phyloP scores from a whole-genome alignment of 1,284 basidiomycete genomes.

The Phellinidium pouzarii region DNA sequence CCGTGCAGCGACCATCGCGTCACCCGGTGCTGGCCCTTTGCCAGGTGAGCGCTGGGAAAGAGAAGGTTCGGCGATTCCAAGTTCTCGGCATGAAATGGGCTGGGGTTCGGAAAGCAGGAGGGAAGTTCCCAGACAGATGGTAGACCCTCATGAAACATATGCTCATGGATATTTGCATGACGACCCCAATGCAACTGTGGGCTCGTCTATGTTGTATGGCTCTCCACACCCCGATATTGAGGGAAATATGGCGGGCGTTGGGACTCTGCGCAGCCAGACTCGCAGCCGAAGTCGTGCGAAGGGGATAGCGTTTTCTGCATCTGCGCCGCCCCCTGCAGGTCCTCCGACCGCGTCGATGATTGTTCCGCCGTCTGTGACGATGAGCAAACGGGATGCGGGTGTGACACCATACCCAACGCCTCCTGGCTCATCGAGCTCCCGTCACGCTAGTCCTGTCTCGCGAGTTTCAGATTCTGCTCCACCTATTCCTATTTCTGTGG shows the following conservation, averaged over 20 bases:
- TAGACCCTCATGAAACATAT: not conserved
- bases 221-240: not conserved
- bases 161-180: not conserved
- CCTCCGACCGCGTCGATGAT: conserved; percentile 4
- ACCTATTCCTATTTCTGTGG: not conserved
- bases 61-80: no score
- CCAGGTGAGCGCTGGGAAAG: not conserved
- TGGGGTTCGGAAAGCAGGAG: not conserved
- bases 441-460: not conserved
- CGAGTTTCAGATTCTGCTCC: not conserved
- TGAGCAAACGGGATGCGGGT: conserved; percentile 1
- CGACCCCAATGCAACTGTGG: not conserved
- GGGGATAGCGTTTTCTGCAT: conserved; percentile 12
- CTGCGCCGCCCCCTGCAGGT: conserved; percentile 4
- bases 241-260: conserved; percentile 13
- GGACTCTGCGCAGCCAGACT: conserved; percentile 1
- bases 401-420: conserved; percentile 15
- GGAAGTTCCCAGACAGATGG: not conserved
- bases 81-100: no score
- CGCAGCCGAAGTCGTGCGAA: conserved; percentile 10
- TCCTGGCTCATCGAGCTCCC: conserved; percentile 7
- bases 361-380: not conserved
- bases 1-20: conserved; percentile 2
- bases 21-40: not conserved
- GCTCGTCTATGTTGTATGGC: not conserved